Base-by-base conservation (phyloP, 495 filamentous ascomycete genomes). In the Aeminium ludgeri region DNA sequence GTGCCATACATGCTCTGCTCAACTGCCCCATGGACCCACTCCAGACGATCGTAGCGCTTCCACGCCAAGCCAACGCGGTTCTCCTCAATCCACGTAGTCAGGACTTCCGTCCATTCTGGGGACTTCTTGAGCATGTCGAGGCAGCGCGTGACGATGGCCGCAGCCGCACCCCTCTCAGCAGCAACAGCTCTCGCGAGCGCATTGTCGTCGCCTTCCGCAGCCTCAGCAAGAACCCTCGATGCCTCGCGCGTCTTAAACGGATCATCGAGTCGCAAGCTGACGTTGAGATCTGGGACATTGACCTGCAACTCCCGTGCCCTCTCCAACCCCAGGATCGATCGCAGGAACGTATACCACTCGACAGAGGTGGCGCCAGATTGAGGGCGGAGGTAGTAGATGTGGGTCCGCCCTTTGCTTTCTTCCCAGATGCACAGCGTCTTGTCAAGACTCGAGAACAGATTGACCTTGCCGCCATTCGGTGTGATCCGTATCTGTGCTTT, bases 301-400 rank as follows among this genome's bases (percentile, higher is more conserved):
- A 84, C 69, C 33, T 72, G 70, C n/a, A 84, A 60, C 17, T 64
- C 66, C 27, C 59, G 59, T n/a, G 70, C 59, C 13, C 71, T 65
- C 17, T 63, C 62, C 64, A 69, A 75, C 17, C 78, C 79, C 10
- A 82, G 59, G 1, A 66, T 61, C 28, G 72, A 67, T 8, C 68
- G 64, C 11, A 84, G 58, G 44, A 83, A 84, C 0, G 79, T 81
- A 48, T 78, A 82, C 79, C 79, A 84, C 50, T 84, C 79, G 20
- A 77, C 69, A 16, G 74, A 68, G 43, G 70, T 72, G 4, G 74
- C 74, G 7, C 68, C 62, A 30, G 78, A 80, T 15, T 73, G 68
- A 3, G 79, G 68, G 13, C 74, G 70, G 49, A 84, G 59, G 29
- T 81, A 78, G 49, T 72, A 80, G 33, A 84, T 78, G 40, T 61